These are phyloP conservation scores for Candida pseudoglaebosa DNA, from an alignment of 805 yeast genomes.

Conservation along the genomic window DNA sequence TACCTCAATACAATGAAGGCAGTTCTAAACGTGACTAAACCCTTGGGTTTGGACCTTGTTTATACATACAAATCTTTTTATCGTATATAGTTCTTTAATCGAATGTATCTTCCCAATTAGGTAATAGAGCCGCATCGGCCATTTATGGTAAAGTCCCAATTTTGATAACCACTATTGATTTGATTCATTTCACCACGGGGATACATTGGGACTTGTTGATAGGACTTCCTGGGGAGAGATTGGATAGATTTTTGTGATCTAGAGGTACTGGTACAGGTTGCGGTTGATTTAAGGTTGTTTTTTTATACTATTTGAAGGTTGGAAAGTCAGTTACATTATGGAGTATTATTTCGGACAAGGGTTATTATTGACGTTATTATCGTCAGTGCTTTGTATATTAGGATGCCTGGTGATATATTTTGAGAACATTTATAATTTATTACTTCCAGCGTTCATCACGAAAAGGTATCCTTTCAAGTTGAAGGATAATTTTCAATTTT, in stretches of 20 bases:
- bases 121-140: neutral
- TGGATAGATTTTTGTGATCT: too few species aligned
- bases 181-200: neutral
- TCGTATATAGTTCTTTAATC: neutral
- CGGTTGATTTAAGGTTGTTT: too few species aligned
- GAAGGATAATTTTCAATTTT: constrained; percentile 56
- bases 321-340: neutral
- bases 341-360: constrained; percentile 38
- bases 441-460: constrained; percentile 40
- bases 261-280: neutral
- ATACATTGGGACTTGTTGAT: too few species aligned
- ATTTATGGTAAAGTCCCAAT: too few species aligned
- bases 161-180: neutral
- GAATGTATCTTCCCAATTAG: neutral
- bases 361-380: constrained; percentile 60
- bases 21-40: neutral
- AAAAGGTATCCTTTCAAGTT: constrained; percentile 46
- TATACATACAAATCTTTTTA: too few species aligned
- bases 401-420: constrained; percentile 67
- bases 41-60: neutral
- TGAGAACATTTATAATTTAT: constrained; percentile 49
- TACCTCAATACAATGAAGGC: constrained; percentile 28
- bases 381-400: constrained; percentile 64
- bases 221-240: too few species aligned
- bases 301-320: neutral